Base-by-base conservation (phyloP, 1,139 yeast species). In the Sugiyamaella xylanicola region DNA sequence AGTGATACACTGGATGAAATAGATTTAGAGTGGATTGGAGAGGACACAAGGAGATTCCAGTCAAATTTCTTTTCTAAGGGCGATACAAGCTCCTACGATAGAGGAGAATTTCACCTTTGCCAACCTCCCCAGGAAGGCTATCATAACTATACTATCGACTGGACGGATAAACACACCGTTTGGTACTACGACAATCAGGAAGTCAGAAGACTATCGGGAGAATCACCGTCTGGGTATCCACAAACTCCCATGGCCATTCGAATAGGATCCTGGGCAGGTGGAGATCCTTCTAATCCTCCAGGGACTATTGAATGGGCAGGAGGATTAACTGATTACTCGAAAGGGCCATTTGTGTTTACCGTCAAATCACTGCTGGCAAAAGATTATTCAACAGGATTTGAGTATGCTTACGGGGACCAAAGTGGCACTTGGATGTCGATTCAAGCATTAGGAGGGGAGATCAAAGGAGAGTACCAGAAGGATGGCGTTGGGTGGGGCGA, bases 241-340 rank as follows among this genome's bases (percentile, higher is more conserved):
- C 91, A 87, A 70, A 74, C 87, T 16, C 95, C 95, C 36, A 87
- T 87, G 93, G 78, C 77, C 60, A 69, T 88, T 15, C 79, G 74
- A 64, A 77, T 86, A 53, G 95, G 95, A 56, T 66, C 80, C 8
- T 87, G 95, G 95, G 91, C 93, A 17, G 95, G 92, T 59, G 95
- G 95, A 59, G 91, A 86, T 68, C 77, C 89, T 17, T 15, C 56
- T 16, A 86, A 86, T 65, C 72, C 77, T 25, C 60, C 57, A 29
- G 95, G 95, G 37, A 87, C 95, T 7, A 84, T 87, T 57, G 82
- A 82, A 64, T 87, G 95, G 95, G 93, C 95, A 13, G 95, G 95
- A 53, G 95, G 95, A 52, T 61, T 63, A n/a, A 83, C 90, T 13
- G 85, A 87, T 68, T 86, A 81, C 67, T 62, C 79, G 13, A 65